Conservation (phyloP, 768 basidiomycete genomes). For the Kwoniella heveanensis region DNA sequence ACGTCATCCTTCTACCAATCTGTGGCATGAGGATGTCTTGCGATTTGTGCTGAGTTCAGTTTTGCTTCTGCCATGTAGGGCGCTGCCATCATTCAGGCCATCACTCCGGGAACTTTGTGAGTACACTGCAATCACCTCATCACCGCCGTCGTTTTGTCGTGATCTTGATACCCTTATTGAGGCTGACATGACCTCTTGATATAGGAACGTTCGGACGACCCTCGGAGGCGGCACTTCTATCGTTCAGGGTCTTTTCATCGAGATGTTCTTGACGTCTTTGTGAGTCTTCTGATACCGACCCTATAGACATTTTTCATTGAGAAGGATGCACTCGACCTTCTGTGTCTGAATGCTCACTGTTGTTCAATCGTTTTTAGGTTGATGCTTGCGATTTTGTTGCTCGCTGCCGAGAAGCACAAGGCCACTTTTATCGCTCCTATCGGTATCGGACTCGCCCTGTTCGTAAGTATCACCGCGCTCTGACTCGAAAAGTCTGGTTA, state of each 20-base stretch:
- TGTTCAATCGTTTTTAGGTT: slow-evolving; percentile 22
- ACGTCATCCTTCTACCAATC: slow-evolving; percentile 19
- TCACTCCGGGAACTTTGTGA: slow-evolving; percentile 53
- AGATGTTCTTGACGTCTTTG: slow-evolving; percentile 56
- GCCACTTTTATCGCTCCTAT: slow-evolving; percentile 59
- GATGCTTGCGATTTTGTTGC: slow-evolving; percentile 46
- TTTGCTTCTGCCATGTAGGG: too few species aligned
- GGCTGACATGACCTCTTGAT: too few species aligned
- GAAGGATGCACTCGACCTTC: too few species aligned
- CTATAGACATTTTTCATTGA: not conserved
- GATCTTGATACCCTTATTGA: too few species aligned
- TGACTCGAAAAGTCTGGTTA: too few species aligned
- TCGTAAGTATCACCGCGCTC: slow-evolving; percentile 23
- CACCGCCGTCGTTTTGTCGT: too few species aligned
- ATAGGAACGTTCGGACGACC: slow-evolving; percentile 40
- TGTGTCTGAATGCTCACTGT: too few species aligned
- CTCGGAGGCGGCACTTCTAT: slow-evolving; percentile 50
- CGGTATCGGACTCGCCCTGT: slow-evolving; percentile 57
- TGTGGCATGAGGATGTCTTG: too few species aligned
- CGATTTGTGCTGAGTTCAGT: too few species aligned
- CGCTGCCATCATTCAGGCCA: slow-evolving; percentile 52
- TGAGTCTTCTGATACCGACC: slow-evolving; percentile 16
- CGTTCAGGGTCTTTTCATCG: slow-evolving; percentile 56
- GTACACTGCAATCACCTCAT: too few species aligned
- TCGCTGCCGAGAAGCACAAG: slow-evolving; percentile 57